Evolutionary conservation across 352 stramenopile genomes (phyloP), one percentile per base, ranked within the genome.

Genomic region (Globisporangium orthogonon): DNA sequence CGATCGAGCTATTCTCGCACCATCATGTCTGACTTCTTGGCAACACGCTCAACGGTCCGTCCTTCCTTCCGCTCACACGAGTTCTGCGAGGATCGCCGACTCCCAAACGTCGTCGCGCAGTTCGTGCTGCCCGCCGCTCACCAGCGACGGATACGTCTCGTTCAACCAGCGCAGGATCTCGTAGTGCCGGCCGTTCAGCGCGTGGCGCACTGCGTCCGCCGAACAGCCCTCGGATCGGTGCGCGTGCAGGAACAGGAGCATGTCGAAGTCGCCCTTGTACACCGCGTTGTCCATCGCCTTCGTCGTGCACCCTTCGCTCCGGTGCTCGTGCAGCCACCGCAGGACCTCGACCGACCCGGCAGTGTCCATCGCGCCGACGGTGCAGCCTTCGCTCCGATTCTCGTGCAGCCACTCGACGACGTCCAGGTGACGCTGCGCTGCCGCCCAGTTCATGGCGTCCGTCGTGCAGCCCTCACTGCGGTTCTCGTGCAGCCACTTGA

Each of bases 321-420:
- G 60, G 37, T 64, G 29, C 33, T 56, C 41, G 40, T 67, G 60
- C 18, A 70, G 44, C 43, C 51, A 70, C 30, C 37, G 56, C 14
- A 62, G 56, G 40, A 57, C 15, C n/a, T 51, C 47, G 13, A 57
- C 40, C 30, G 49, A 57, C 3, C 50, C 49, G 50, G 50, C 56
- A 7, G 49, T 62, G 51, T 70, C 63, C 63, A 70, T 70, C 5
- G 63, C 63, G 9, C 62, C 48, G 37, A 31, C 40, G 10, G 63
- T 70, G 40, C 54, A 62, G 0, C 60, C 60, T 37, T 66, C 60
- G 17, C 37, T 58, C 7, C 60, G 60, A 11, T 66, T 31, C 29
- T 33, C 58, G 23, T 71, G 51, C 4, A 73, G 60, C 62, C 64
- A 73, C 53, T 62, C 49, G 17, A 73, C 18, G 28, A 72, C 60